Percentiles rank a stretch among this genome's conserved stretches.
Conservation (phyloP, 768 basidiomycete species). For the Boletellus ananiceps region DNA sequence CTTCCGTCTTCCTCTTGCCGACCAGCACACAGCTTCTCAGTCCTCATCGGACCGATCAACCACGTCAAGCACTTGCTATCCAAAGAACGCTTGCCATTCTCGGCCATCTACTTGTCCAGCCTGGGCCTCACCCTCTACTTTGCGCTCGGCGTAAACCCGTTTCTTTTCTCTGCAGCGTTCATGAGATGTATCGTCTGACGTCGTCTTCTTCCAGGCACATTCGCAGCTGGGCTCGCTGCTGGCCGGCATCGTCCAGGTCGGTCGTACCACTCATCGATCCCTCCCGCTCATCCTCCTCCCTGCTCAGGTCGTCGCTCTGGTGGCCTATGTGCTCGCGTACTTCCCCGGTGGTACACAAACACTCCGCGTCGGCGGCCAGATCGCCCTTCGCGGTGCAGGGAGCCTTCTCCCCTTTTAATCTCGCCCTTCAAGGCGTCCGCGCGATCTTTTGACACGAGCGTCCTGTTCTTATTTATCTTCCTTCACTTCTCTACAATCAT, state of each 20-base stretch:
- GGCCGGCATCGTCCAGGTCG: slow-evolving; percentile 75
- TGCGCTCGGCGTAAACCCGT: slow-evolving; percentile 69
- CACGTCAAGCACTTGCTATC: slow-evolving; percentile 87
- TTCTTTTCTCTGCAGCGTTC: not conserved
- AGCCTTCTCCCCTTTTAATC: slow-evolving; percentile 72
- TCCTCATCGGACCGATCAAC: slow-evolving; percentile 86
- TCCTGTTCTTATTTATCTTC: slow-evolving; percentile 8
- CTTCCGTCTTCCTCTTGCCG: not conserved
- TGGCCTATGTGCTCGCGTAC: slow-evolving; percentile 89
- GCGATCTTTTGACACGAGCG: too few relatives aligned
- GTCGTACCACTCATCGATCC: slow-evolving; percentile 5
- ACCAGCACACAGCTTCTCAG: slow-evolving; percentile 54
- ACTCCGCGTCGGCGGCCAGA: slow-evolving; percentile 70
- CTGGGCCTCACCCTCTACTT: slow-evolving; percentile 89
- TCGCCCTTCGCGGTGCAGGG: slow-evolving; percentile 81
- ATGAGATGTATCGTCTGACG: not conserved
- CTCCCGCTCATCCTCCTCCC: not conserved
- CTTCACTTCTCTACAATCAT: not conserved
- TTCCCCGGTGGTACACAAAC: slow-evolving; percentile 90
- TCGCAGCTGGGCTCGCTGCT: slow-evolving; percentile 86
- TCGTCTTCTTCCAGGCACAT: slow-evolving; percentile 47
- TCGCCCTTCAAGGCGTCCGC: too few relatives aligned
- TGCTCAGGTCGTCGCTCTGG: slow-evolving; percentile 67
- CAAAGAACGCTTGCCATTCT: slow-evolving; percentile 81
- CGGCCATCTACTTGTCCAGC: slow-evolving; percentile 75